Evolutionary conservation across 257 asterid genomes (phyloP), one percentile per base, ranked within the genome.

Genomic region (Solanum lycopersicoides): DNA sequence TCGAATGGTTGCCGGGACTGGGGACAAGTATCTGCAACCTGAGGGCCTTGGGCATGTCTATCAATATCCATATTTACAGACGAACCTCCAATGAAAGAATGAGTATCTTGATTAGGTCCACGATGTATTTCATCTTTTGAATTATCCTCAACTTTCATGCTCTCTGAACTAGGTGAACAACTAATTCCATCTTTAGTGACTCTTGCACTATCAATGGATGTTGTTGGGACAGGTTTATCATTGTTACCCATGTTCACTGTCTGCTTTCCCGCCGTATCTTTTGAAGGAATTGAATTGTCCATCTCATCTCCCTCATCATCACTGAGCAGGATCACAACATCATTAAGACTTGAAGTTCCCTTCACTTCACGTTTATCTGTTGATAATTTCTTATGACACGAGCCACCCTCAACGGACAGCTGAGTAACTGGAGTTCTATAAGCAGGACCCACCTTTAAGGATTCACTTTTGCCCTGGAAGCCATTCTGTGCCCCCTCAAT

Each of bases 231-330:
- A 80, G 88, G 88, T 65, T 86, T 86, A 87, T 56, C 86, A 89
- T 79, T 75, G 74, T 86, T 89, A 89, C 82, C 88, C n/a, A 47
- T 65, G 89, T 39, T 84, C 66, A 50, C 87, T 44, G 66, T 83
- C 89, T 86, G 90, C 89, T 90, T 91, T 83, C 65, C 89, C 42
- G 90, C 83, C 84, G 86, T 73, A 66, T 63, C 91, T 75, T 74
- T 86, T 72, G 80, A 86, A 83, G 91, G 89, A 90, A 92, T 85
- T 87, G 89, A 87, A 66, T 84, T 86, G n/a, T 41, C 86, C 44
- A 82, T 82, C 75, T 47, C 91, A 82, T 87, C 98, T 85, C 91
- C 94, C 88, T 95, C 98, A 66, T 95, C 98, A 86, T 92, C 98
- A 89, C 93, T 91, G 76, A 92, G 92, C 88, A 94, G 92, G 86